Evolutionary conservation across 2,329 filamentous ascomycete genomes (phyloP).

Genomic region (Xylaria sp.): DNA sequence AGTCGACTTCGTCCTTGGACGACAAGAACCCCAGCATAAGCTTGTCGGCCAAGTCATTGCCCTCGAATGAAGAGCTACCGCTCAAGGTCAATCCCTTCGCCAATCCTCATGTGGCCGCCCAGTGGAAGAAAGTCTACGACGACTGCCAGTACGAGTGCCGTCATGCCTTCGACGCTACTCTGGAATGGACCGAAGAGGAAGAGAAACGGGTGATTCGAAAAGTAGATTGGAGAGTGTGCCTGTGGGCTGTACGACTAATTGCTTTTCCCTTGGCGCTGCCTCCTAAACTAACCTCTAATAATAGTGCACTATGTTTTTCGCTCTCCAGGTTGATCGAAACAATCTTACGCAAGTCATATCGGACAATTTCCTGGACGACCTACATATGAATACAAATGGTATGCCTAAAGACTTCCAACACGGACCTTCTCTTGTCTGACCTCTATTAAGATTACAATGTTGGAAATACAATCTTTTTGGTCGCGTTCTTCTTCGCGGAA

Average conservation of each 20-base stretch:
- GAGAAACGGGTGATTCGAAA: constrained; percentile 64
- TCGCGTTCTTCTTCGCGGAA: constrained; percentile 66
- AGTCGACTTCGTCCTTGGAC: constrained; percentile 22
- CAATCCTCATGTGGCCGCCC: constrained; percentile 41
- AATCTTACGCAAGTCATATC: constrained; percentile 69
- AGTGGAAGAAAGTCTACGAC: constrained; percentile 52
- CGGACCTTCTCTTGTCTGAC: constrained; percentile 2
- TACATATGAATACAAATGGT: constrained; percentile 58
- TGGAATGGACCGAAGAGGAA: constrained; percentile 63
- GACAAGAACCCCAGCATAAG: constrained; percentile 24
- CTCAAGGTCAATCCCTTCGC: constrained; percentile 35
- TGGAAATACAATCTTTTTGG: constrained; percentile 64
- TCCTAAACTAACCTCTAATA: constrained; percentile 7
- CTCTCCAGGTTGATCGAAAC: constrained; percentile 68
- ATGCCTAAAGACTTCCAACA: constrained; percentile 44
- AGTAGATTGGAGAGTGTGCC: constrained; percentile 53
- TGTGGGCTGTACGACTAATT: constrained; percentile 52
- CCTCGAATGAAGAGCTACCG: constrained; percentile 30
- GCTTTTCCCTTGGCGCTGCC: neutral
- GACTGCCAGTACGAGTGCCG: constrained; percentile 60
- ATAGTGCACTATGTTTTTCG: constrained; percentile 68
- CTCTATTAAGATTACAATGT: constrained; percentile 58
- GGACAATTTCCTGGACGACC: constrained; percentile 68
- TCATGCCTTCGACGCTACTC: constrained; percentile 64
- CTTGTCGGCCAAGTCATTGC: constrained; percentile 3